A percentile compares a stretch with the other conserved stretches of the same genome.
Conservation (phyloP, 2,329 filamentous ascomycete species). For the Phyllosticta citribraziliensis region DNA sequence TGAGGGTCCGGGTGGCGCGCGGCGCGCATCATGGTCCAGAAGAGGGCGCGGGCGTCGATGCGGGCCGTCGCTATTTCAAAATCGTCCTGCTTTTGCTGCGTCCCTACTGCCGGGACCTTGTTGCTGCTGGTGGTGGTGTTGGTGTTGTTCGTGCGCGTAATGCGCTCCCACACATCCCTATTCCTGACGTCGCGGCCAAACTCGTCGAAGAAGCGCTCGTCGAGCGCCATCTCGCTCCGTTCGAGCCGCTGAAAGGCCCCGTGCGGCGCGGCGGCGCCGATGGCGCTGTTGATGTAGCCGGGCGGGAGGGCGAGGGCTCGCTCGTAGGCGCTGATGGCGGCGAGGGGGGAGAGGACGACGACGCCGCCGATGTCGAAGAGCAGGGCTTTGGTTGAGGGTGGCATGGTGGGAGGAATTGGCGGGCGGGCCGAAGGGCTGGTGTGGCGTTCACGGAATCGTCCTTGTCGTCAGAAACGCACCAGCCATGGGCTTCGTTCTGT, state of each 20-base stretch:
- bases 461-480: too few species aligned
- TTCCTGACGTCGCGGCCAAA: slow-evolving; percentile 69
- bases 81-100: slow-evolving; percentile 18
- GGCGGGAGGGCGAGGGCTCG: slow-evolving; percentile 62
- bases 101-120: slow-evolving; percentile 6
- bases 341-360: slow-evolving; percentile 83
- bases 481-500: not conserved
- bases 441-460: too few species aligned
- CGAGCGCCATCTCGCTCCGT: slow-evolving; percentile 67
- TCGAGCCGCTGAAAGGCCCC: slow-evolving; percentile 88
- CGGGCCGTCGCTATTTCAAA: slow-evolving; percentile 25
- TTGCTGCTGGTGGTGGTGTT: slow-evolving; percentile 15
- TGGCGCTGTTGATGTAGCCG: slow-evolving; percentile 87
- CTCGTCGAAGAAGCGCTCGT: slow-evolving; percentile 61
- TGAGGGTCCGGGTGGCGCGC: slow-evolving; percentile 65
- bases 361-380: slow-evolving; percentile 96
- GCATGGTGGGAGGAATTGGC: not conserved
- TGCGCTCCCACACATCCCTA: slow-evolving; percentile 55
- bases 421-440: not conserved
- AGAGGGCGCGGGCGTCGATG: slow-evolving; percentile 69
- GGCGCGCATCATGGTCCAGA: slow-evolving; percentile 84
- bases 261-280: slow-evolving; percentile 64
- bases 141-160: slow-evolving; percentile 19
- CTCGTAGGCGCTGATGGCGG: slow-evolving; percentile 89
- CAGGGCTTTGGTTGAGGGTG: slow-evolving; percentile 18